phyloP scores from a whole-genome alignment of 345 rosid species.

The Citrus maxima region DNA sequence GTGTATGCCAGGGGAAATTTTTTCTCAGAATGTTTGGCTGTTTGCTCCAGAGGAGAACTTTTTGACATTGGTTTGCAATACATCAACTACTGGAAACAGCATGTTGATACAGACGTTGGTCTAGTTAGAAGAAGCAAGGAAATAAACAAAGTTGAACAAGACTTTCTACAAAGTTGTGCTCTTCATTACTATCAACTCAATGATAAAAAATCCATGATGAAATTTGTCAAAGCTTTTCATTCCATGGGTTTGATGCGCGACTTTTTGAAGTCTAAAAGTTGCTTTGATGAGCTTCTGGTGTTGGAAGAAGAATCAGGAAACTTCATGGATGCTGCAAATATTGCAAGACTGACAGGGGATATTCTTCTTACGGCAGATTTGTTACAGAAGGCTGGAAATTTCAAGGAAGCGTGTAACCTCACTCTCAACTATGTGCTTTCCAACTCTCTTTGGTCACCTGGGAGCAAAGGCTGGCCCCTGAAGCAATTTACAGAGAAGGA shows the following conservation, averaged over 20 bases:
- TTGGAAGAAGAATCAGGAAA: constrained; percentile 37
- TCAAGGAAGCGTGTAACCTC: constrained; percentile 30
- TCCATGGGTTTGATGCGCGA: constrained; percentile 19
- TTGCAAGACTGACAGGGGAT: constrained; percentile 39
- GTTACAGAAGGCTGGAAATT: constrained; percentile 31
- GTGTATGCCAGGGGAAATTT: constrained; percentile 32
- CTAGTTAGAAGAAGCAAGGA: constrained; percentile 20
- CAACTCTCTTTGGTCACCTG: constrained; percentile 41
- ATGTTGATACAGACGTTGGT: not conserved
- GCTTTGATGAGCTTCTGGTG: constrained; percentile 35
- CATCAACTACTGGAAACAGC: constrained; percentile 35
- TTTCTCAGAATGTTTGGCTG: constrained; percentile 33
- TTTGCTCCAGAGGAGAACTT: constrained; percentile 37
- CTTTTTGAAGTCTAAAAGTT: constrained; percentile 28
- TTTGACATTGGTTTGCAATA: constrained; percentile 38
- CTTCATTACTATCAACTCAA: constrained; percentile 22
- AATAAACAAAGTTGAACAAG: constrained; percentile 28
- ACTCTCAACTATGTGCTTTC: constrained; percentile 32
- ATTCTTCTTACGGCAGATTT: constrained; percentile 31
- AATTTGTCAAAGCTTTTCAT: constrained; percentile 28
- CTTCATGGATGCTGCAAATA: constrained; percentile 33
- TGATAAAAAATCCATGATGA: constrained; percentile 35
- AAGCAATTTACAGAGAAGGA: constrained; percentile 31
- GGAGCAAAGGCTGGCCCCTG: constrained; percentile 48
- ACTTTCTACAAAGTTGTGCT: constrained; percentile 37